phyloP scores from a whole-genome alignment of 2,329 filamentous ascomycete species.

The Fusarium palustre region DNA sequence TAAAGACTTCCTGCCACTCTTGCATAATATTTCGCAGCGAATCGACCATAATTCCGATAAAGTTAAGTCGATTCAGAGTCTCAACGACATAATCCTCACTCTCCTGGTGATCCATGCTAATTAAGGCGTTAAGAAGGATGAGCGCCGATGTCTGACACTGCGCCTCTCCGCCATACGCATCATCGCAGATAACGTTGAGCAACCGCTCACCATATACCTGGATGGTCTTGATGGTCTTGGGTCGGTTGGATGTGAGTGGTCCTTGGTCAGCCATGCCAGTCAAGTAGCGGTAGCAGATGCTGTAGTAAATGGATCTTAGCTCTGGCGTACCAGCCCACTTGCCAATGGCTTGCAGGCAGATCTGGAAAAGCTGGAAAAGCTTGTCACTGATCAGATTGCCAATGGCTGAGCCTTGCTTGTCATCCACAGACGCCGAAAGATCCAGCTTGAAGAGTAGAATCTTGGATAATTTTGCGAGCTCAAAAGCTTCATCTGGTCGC shows the following conservation, averaged over 20 bases:
- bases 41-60: constrained; percentile 89
- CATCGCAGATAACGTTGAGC: constrained; percentile 89
- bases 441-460: constrained; percentile 79
- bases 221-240: constrained; percentile 79
- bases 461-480: constrained; percentile 81
- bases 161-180: constrained; percentile 86
- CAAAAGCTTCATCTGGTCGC: constrained; percentile 75
- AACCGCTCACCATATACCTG: constrained; percentile 77
- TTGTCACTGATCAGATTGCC: constrained; percentile 87
- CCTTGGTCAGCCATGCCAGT: constrained; percentile 72
- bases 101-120: constrained; percentile 78
- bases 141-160: constrained; percentile 87
- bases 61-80: constrained; percentile 85
- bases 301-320: constrained; percentile 87
- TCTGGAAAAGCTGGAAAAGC: constrained; percentile 90
- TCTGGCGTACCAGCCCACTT: constrained; percentile 76
- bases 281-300: constrained; percentile 89
- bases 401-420: constrained; percentile 60
- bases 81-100: constrained; percentile 81
- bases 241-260: constrained; percentile 59
- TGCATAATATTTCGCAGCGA: constrained; percentile 81
- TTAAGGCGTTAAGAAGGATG: constrained; percentile 82
- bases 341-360: constrained; percentile 82
- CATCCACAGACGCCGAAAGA: constrained; percentile 56
- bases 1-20: constrained; percentile 73